These are phyloP conservation scores for Paecilomyces formosus DNA, from an alignment of 2,329 filamentous ascomycete species.

Conservation along the genomic window DNA sequence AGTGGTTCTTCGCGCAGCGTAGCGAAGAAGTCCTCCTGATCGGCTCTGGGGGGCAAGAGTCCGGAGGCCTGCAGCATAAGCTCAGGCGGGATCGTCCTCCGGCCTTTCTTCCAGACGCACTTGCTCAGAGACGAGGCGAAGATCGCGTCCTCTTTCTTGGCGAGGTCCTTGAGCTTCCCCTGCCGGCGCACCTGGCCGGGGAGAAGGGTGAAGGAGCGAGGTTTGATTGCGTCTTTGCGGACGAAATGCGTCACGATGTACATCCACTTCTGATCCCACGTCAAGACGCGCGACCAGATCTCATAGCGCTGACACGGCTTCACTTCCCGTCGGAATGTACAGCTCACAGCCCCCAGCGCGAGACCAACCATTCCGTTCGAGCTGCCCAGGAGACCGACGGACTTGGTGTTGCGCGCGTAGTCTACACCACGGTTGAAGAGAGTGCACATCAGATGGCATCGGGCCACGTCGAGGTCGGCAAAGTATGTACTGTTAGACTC, in stretches of 20 bases:
- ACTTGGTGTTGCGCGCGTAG: constrained; percentile 8
- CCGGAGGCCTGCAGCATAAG: constrained; percentile 20
- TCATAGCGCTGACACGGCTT: constrained; percentile 16
- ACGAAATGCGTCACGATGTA: constrained; percentile 23
- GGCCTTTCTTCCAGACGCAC: constrained; percentile 11
- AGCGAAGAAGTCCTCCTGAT: constrained; percentile 7
- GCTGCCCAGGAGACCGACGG: constrained; percentile 6
- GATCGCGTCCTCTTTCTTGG: constrained; percentile 9
- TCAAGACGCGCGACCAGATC: constrained; percentile 17
- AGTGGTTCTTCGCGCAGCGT: constrained; percentile 6
- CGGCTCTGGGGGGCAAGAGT: constrained; percentile 9
- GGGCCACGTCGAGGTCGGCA: constrained; percentile 46
- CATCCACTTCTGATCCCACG: constrained; percentile 25
- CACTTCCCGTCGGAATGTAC: constrained; percentile 15
- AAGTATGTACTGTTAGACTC: constrained; percentile 51
- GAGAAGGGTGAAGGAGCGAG: constrained; percentile 7
- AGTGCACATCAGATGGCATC: constrained; percentile 40
- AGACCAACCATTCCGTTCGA: constrained; percentile 8
- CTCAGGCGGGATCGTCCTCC: constrained; percentile 21
- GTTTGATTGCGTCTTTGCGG: constrained; percentile 7
- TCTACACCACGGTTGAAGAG: constrained; percentile 9
- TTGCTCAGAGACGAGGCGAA: constrained; percentile 10
- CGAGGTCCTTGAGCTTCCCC: constrained; percentile 7
- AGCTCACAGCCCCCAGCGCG: constrained; percentile 13
- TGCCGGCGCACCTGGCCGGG: constrained; percentile 3